Percentiles rank a stretch among this genome's conserved stretches.
These are phyloP conservation scores for Corchorus olitorius DNA, from an alignment of 345 rosid genomes.

Conservation along the genomic window DNA sequence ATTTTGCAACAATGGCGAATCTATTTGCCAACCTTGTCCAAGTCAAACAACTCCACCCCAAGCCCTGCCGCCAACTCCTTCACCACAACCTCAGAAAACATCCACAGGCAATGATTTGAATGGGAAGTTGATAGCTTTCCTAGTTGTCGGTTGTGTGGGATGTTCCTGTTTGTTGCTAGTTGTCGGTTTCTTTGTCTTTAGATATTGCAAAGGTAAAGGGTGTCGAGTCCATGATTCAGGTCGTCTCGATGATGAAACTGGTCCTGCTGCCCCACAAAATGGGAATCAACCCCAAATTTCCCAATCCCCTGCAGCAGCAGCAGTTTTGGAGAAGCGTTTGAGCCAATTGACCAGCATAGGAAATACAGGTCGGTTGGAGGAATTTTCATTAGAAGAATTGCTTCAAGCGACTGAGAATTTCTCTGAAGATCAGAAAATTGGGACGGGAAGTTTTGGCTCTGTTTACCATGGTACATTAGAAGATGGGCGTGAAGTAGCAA, in stretches of 20 bases:
- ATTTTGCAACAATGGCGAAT: conserved; percentile 34
- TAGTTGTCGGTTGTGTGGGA: conserved; percentile 70
- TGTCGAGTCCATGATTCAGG: conserved; percentile 78
- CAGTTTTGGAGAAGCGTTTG: conserved; percentile 55
- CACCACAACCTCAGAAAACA: background rate
- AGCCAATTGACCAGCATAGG: conserved; percentile 68
- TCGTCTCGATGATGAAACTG: conserved; percentile 40
- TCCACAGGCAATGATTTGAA: conserved; percentile 34
- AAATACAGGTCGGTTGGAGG: conserved; percentile 55
- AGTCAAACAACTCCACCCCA: background rate
- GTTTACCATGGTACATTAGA: conserved; percentile 58
- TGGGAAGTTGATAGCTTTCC: conserved; percentile 44
- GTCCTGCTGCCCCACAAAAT: conserved; percentile 15
- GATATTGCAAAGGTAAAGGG: conserved; percentile 45
- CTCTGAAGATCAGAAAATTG: conserved; percentile 57
- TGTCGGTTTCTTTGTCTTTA: conserved; percentile 41
- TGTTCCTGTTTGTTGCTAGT: conserved; percentile 41
- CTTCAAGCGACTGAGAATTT: conserved; percentile 58
- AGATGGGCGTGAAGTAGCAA: conserved; percentile 71
- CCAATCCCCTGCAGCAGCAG: background rate
- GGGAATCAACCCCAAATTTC: conserved; percentile 15
- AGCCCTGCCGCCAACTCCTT: background rate
- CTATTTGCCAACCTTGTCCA: conserved; percentile 31
- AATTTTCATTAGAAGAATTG: conserved; percentile 50
- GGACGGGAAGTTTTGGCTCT: conserved; percentile 78